phyloP scores from a whole-genome alignment of 148 eudicot species.

The Rhododendron mucronatum region DNA sequence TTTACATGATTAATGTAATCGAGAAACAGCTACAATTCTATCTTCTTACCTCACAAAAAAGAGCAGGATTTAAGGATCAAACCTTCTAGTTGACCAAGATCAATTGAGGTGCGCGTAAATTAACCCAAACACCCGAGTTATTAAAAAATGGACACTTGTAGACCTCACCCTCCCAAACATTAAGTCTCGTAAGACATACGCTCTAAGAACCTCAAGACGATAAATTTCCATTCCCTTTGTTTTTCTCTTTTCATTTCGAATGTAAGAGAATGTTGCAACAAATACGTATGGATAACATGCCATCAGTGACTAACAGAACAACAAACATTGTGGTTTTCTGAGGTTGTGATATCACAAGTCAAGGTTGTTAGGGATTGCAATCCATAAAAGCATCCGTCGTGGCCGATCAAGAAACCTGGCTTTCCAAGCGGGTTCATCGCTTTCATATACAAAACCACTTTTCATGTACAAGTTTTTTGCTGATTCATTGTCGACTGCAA shows the following conservation, averaged over 20 bases:
- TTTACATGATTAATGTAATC: too few species aligned
- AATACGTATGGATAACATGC: not conserved
- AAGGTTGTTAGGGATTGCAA: constrained; percentile 54
- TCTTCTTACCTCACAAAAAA: not conserved
- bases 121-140: too few species aligned
- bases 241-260: not conserved
- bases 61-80: not conserved
- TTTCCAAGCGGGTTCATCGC: constrained; percentile 82
- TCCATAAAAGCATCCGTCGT: constrained; percentile 74
- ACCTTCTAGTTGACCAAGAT: not conserved
- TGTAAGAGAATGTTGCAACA: not conserved
- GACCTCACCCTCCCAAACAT: not conserved
- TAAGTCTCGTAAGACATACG: not conserved
- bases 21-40: not conserved
- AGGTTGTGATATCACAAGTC: constrained; percentile 28
- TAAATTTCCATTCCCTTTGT: not conserved
- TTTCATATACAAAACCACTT: constrained; percentile 78
- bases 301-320: not conserved
- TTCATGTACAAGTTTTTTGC: constrained; percentile 77
- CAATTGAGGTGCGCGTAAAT: too few species aligned
- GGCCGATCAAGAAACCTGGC: constrained; percentile 83
- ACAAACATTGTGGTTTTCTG: not conserved
- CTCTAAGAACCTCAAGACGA: not conserved
- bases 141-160: not conserved
- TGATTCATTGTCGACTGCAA: constrained; percentile 73